phyloP scores from a whole-genome alignment of 805 yeast species.

The Candida argentea region DNA sequence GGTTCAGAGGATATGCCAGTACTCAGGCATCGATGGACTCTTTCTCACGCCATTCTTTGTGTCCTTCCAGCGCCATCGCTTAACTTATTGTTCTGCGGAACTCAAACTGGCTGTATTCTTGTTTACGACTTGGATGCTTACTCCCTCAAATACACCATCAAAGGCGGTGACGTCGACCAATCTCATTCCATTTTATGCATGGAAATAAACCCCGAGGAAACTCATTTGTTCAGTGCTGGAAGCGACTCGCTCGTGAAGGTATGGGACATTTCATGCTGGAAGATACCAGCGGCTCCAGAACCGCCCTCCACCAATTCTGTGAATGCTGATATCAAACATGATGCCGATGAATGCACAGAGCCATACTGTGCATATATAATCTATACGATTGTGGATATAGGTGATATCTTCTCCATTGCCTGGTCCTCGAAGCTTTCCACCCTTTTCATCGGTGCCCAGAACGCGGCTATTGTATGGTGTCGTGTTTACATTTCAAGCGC shows the following conservation, averaged over 20 bases:
- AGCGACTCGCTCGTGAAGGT: constrained; percentile 83
- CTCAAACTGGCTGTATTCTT: constrained; percentile 73
- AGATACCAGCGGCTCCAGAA: not conserved
- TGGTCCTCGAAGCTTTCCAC: constrained; percentile 54
- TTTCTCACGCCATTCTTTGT: constrained; percentile 63
- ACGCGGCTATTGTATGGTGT: constrained; percentile 78
- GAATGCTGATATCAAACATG: no score
- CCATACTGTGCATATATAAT: constrained; percentile 49
- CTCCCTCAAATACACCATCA: constrained; percentile 39
- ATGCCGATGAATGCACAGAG: constrained; percentile 7
- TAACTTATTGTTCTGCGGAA: constrained; percentile 71
- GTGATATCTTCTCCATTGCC: constrained; percentile 80
- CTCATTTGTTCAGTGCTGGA: constrained; percentile 70
- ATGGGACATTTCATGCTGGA: constrained; percentile 48
- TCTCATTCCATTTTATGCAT: constrained; percentile 68
- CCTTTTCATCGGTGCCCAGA: constrained; percentile 82
- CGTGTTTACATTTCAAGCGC: constrained; percentile 13
- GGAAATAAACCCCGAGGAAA: constrained; percentile 42
- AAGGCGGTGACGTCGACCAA: constrained; percentile 40
- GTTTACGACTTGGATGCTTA: constrained; percentile 61
- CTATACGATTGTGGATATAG: constrained; percentile 79
- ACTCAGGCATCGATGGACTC: constrained; percentile 61
- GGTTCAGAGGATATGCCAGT: constrained; percentile 4
- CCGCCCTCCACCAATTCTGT: constrained; percentile 1
- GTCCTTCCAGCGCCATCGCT: constrained; percentile 50